Conservation (phyloP, 106 monocot genomes). For the Narthecium ossifragum region DNA sequence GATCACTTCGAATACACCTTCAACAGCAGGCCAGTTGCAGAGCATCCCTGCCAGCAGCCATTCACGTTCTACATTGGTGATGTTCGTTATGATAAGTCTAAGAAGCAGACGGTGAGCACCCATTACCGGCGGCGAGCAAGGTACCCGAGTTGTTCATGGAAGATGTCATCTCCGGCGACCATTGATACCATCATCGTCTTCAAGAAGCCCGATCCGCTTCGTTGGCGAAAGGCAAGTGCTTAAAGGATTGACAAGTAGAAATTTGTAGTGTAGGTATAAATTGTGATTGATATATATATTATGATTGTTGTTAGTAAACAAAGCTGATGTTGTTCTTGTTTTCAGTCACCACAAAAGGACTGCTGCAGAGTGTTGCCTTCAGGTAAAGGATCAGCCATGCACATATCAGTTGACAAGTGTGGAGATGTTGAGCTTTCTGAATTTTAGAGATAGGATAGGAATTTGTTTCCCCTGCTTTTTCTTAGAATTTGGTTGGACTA, state of each 20-base stretch:
- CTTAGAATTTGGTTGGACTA: no score
- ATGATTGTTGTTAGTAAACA: no score
- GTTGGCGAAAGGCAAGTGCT: constrained; percentile 2
- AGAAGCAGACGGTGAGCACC: not conserved
- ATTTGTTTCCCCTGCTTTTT: no score
- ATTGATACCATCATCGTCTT: not conserved
- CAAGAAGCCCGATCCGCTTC: constrained; percentile 3
- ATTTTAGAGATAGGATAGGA: constrained; percentile 1
- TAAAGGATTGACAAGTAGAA: no score
- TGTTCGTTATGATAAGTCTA: not conserved
- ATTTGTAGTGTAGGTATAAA: no score
- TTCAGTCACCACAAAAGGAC: not conserved
- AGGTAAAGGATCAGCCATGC: not conserved
- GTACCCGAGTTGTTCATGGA: not conserved
- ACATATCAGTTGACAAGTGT: constrained; percentile 1
- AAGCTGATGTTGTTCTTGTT: no score
- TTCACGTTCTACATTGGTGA: constrained; percentile 2
- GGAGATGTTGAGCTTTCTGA: constrained; percentile 3
- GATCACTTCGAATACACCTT: constrained; percentile 3
- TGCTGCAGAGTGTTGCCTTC: constrained; percentile 7
- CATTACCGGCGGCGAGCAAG: not conserved
- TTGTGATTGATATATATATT: no score
- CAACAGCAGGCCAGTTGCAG: not conserved
- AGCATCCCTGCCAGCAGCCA: constrained; percentile 7
- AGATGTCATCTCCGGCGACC: not conserved